These are phyloP conservation scores for Penicillium sp. DNA, from an alignment of 2,329 filamentous ascomycete genomes.

Conservation along the genomic window DNA sequence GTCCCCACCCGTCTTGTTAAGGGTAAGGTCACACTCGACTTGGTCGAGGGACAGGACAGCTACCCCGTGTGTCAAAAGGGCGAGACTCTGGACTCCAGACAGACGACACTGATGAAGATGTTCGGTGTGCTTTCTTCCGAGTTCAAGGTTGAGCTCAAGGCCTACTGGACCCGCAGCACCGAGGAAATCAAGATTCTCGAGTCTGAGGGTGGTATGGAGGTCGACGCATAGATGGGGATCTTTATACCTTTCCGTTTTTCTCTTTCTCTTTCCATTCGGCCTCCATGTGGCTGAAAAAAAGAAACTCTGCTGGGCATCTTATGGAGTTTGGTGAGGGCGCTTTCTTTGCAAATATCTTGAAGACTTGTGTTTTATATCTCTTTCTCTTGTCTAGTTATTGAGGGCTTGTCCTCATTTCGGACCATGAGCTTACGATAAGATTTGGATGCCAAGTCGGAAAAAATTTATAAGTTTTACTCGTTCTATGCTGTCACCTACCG, in stretches of 20 bases:
- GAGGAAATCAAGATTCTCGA: conserved; percentile 45
- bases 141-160: conserved; percentile 79
- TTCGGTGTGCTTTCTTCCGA: conserved; percentile 90
- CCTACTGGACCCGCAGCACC: conserved; percentile 54
- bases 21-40: conserved; percentile 79
- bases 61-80: conserved; percentile 85
- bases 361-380: conserved; percentile 19
- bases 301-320: conserved; percentile 37
- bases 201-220: conserved; percentile 43
- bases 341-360: conserved; percentile 27
- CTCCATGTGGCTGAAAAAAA: conserved; percentile 24
- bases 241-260: conserved; percentile 18
- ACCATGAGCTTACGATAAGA: conserved; percentile 38
- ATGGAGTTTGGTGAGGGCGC: conserved; percentile 41
- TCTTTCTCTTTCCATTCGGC: conserved; percentile 19
- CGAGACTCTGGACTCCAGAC: conserved; percentile 81
- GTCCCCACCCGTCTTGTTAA: conserved; percentile 87
- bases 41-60: conserved; percentile 48
- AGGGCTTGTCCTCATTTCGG: conserved; percentile 21
- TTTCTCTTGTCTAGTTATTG: conserved; percentile 18
- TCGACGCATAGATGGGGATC: conserved; percentile 35
- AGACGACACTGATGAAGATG: conserved; percentile 90
- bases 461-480: conserved; percentile 15
- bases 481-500: not conserved
- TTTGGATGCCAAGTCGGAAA: conserved; percentile 32